Evolutionary conservation across 805 yeast species (phyloP), one percentile per base, ranked within the genome.

Genomic region (Spathaspora arborariae): DNA sequence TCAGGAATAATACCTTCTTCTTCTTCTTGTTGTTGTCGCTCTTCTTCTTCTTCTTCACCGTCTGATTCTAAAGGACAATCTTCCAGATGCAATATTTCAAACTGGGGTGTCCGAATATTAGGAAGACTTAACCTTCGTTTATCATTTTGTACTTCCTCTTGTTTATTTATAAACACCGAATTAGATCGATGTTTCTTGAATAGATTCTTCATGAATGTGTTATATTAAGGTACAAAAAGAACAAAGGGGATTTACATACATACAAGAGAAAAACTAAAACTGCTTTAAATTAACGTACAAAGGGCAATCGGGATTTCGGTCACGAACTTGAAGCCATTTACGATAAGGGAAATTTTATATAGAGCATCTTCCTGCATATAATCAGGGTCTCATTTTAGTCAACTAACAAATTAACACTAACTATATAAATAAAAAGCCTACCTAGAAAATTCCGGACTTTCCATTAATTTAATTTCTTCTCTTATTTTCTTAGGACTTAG

Each of bases 401-500:
- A n/a, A n/a, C n/a, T n/a, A n/a, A n/a, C n/a, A n/a, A n/a, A n/a
- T n/a, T n/a, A n/a, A n/a, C n/a, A n/a, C n/a, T n/a, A n/a, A n/a
- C n/a, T n/a, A n/a, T n/a, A n/a, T n/a, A n/a, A n/a, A n/a, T n/a
- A n/a, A n/a, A n/a, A n/a, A n/a, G n/a, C n/a, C n/a, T 30, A 30
- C 4, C 11, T 3, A 7, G 15, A 15, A 30, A 30, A 30, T 13
- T 9, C 18, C 6, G 39, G 39, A 18, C 39, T 37, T 3, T 18
- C 39, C n/a, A 11, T 13, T 11, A 37, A 15, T 16, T 11, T 21
- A 8, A 30, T 13, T 2, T 30, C 35, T 7, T 30, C 18, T 30
- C 43, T 43, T 15, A 50, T 47, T 38, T 52, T 51, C 41, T 51
- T 56, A 3, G 59, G 61, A 39, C 59, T 54, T 18, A 58, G 56